Percentiles rank a stretch among this genome's conserved stretches.
These are phyloP conservation scores for Omphalea diandra DNA, from an alignment of 441 rosid species.

Conservation along the genomic window DNA sequence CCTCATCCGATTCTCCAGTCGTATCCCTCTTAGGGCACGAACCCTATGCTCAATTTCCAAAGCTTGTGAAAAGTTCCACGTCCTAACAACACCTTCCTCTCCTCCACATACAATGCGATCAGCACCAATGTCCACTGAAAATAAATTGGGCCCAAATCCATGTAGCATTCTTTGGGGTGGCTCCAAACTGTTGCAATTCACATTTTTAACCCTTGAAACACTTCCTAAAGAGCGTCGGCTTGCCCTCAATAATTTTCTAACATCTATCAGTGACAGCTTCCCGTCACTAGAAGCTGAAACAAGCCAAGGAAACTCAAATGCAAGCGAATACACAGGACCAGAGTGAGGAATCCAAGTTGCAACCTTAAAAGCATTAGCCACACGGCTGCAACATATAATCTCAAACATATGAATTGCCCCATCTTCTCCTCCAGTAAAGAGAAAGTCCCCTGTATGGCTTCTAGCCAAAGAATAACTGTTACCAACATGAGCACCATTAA, in stretches of 20 bases:
- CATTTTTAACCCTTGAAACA: constrained; percentile 29
- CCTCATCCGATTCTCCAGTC: constrained; percentile 81
- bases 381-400: constrained; percentile 31
- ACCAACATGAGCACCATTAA: constrained; percentile 63
- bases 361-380: constrained; percentile 38
- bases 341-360: constrained; percentile 88
- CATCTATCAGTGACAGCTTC: constrained; percentile 72
- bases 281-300: constrained; percentile 90
- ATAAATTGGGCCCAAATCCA: constrained; percentile 69
- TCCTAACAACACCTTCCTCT: constrained; percentile 78
- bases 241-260: constrained; percentile 67
- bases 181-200: constrained; percentile 41
- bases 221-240: constrained; percentile 31
- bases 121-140: constrained; percentile 76
- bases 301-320: constrained; percentile 98
- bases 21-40: constrained; percentile 57
- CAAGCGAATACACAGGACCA: constrained; percentile 74
- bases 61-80: constrained; percentile 90
- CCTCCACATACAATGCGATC: constrained; percentile 92
- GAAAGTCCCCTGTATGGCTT: constrained; percentile 76
- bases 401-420: constrained; percentile 90
- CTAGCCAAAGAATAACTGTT: constrained; percentile 66
- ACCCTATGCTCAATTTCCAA: constrained; percentile 70
- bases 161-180: constrained; percentile 94
- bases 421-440: constrained; percentile 93